phyloP scores from a whole-genome alignment of 495 filamentous ascomycete genomes.

The Hypoxylon perforatum region DNA sequence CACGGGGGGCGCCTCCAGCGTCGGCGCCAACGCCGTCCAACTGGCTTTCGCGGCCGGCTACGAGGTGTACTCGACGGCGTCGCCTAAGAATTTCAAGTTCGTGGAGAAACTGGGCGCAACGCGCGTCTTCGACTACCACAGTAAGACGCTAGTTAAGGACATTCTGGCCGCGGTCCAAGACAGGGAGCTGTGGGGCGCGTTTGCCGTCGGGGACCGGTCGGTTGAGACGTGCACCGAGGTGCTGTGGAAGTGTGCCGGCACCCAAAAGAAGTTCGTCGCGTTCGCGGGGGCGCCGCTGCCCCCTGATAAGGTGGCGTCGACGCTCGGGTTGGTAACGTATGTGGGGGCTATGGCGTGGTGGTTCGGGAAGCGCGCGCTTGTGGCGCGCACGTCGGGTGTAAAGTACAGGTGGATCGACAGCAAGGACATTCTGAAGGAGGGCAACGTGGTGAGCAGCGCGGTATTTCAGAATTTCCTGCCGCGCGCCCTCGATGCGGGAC shows the following conservation, averaged over 20 bases:
- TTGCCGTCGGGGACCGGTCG: constrained; percentile 19
- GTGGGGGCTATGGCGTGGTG: too few relatives aligned
- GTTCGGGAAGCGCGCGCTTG: too few relatives aligned
- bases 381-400: constrained; percentile 1
- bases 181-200: constrained; percentile 28
- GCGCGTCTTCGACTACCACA: constrained; percentile 66
- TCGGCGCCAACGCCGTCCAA: constrained; percentile 69
- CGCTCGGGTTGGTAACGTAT: too few relatives aligned
- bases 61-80: constrained; percentile 62
- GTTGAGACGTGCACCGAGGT: constrained; percentile 12
- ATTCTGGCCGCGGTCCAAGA: constrained; percentile 44
- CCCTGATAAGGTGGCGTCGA: constrained; percentile 2
- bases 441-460: constrained; percentile 3
- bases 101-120: constrained; percentile 63
- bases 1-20: constrained; percentile 64
- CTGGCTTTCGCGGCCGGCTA: constrained; percentile 65
- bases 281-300: constrained; percentile 13
- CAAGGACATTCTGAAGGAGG: neutral
- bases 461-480: constrained; percentile 29
- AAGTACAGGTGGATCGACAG: constrained; percentile 17
- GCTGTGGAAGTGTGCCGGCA: neutral
- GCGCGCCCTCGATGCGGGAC: constrained; percentile 10
- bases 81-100: constrained; percentile 61
- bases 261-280: constrained; percentile 24
- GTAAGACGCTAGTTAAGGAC: constrained; percentile 39